Evolutionary conservation across 2,329 filamentous ascomycete species (phyloP), one percentile per base, ranked within the genome.

Genomic region (Fusarium sp.): DNA sequence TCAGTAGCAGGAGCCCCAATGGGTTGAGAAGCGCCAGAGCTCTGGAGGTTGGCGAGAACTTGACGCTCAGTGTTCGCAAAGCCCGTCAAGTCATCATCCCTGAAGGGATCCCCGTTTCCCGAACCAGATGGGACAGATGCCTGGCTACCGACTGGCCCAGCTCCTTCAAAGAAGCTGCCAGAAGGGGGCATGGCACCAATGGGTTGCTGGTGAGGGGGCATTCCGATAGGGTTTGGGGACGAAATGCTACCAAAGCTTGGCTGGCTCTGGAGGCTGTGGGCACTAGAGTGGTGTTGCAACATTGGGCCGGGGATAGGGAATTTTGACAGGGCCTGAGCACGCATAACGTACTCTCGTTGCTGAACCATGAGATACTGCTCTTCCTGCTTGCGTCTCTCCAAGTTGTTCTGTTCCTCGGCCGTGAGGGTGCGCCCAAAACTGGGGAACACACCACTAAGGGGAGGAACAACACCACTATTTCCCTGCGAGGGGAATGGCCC

Each of bases 311-410:
- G 87, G 73, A 91, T 85, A 57, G 90, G 90, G 77, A 92, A 91
- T 77, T 94, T 91, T 51, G 89, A 85, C 62, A 94, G 89, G 8
- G 88, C 86, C 75, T 97, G 94, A 76, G 97, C 94, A 68, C 94
- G 92, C 67, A 94, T 92, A 57, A 97, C 87, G 72, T 93, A 93
- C 77, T 99, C 96, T 72, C 97, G 93, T 79, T 99, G 96, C 41
- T 96, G 91, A 45, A 97, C 96, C 89, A 98, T 97, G 36, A 97
- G 85, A 77, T 96, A 97, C 78, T 99, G 96, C 76, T 99, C 97
- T 80, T 99, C 96, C 78, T 99, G 96, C 83, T 99, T 99, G 53
- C 96, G 88, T 55, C 96, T 89, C 81, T 99, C 96, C 3, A 99
- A 84, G 38, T 97, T 97, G 80, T 99, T 99, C 78, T 99, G 96